Conservation (phyloP, 2,329 filamentous ascomycete species). For the Coniochaeta prunicola region DNA sequence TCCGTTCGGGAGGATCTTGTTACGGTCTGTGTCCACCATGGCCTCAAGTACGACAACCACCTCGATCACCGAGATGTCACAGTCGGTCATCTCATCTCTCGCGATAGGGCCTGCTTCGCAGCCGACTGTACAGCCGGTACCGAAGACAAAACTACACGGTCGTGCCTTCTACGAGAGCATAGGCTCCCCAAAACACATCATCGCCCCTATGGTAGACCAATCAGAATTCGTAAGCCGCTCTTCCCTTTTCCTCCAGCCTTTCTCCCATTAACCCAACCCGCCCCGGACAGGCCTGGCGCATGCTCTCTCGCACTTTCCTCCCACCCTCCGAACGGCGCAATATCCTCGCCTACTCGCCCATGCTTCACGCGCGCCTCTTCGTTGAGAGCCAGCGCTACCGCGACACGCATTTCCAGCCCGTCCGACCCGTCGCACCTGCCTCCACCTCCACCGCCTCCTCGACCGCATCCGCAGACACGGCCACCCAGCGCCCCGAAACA, state of each 20-base stretch:
- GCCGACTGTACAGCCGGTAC: background rate
- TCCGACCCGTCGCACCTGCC: conserved; percentile 26
- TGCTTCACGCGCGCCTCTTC: conserved; percentile 92
- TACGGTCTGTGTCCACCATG: background rate
- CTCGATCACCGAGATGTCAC: background rate
- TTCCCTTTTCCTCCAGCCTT: conserved; percentile 1
- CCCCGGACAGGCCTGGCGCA: conserved; percentile 73
- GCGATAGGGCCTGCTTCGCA: background rate
- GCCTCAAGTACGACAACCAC: background rate
- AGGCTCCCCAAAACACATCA: conserved; percentile 80
- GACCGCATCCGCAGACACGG: conserved; percentile 10
- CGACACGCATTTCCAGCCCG: conserved; percentile 72
- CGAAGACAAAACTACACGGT: conserved; percentile 61
- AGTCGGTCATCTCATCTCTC: background rate
- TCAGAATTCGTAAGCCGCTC: conserved; percentile 89
- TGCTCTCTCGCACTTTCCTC: conserved; percentile 91
- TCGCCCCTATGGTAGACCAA: conserved; percentile 97
- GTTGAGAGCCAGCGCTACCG: conserved; percentile 70
- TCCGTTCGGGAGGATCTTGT: background rate
- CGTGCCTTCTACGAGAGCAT: conserved; percentile 92
- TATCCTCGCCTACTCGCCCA: conserved; percentile 86
- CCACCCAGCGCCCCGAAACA: background rate
- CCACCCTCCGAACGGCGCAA: conserved; percentile 53
- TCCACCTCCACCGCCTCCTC: too few relatives aligned
- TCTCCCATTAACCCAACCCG: background rate